A percentile compares a stretch with the other conserved stretches of the same genome.
These are phyloP conservation scores for Juglanconis juglandina DNA, from an alignment of 2,329 filamentous ascomycete genomes.

Conservation along the genomic window DNA sequence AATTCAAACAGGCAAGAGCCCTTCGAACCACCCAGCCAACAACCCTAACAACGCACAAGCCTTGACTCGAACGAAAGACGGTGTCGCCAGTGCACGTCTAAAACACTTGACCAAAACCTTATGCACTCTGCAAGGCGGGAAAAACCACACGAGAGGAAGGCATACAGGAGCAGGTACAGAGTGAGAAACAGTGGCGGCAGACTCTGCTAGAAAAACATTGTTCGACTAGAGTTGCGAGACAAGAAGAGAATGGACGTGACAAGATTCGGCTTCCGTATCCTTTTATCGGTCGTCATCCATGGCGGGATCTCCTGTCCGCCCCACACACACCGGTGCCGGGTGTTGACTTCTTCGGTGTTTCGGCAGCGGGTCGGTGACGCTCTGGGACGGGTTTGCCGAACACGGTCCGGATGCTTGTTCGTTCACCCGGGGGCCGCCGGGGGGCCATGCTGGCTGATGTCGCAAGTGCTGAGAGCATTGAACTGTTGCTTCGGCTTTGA, in stretches of 20 bases:
- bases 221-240: too few species aligned
- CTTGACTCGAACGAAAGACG: not conserved
- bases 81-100: not conserved
- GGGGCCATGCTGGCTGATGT: too few species aligned
- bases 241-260: too few species aligned
- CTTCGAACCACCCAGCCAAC: not conserved
- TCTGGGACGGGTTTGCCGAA: constrained; percentile 5
- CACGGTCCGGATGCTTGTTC: constrained; percentile 1
- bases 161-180: not conserved
- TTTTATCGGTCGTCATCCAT: too few species aligned
- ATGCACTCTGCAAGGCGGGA: not conserved
- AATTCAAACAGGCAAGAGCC: not conserved
- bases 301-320: too few species aligned
- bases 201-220: not conserved
- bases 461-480: too few species aligned
- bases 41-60: too few species aligned
- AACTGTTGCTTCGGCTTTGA: too few species aligned
- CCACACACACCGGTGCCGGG: too few species aligned
- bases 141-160: not conserved
- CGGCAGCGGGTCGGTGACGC: not conserved
- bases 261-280: too few species aligned
- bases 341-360: not conserved
- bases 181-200: not conserved
- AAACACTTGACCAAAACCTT: not conserved
- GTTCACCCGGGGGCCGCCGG: too few species aligned